Percentiles rank a stretch among this genome's conserved stretches.
Conservation (phyloP, 2,329 filamentous ascomycete species). For the Sporothrix variecibatus region DNA sequence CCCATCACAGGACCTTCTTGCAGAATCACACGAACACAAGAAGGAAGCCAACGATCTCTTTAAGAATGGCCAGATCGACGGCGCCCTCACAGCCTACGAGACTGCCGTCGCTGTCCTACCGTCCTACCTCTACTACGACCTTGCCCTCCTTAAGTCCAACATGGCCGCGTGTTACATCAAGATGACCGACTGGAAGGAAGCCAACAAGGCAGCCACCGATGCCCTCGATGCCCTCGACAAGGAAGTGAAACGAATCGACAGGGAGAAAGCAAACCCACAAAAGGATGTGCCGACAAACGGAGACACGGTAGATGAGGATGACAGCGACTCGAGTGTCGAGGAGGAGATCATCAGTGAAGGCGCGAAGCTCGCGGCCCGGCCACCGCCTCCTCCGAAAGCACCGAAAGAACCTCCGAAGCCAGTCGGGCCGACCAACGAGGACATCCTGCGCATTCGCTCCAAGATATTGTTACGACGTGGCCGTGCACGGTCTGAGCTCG, state of each 20-base stretch:
- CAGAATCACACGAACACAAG: conserved; percentile 73
- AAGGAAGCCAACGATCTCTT: conserved; percentile 79
- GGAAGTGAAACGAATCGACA: conserved; percentile 50
- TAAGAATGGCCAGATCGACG: conserved; percentile 66
- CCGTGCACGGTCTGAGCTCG: conserved; percentile 68
- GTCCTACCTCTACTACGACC: conserved; percentile 81
- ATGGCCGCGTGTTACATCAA: conserved; percentile 88
- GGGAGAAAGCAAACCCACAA: conserved; percentile 40
- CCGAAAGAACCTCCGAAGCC: conserved; percentile 13
- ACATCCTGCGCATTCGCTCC: conserved; percentile 74
- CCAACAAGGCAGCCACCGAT: conserved; percentile 70
- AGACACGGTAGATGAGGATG: conserved; percentile 56
- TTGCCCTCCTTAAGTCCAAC: conserved; percentile 85
- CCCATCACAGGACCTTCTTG: conserved; percentile 57
- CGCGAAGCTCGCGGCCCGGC: conserved; percentile 51
- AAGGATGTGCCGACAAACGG: conserved; percentile 49
- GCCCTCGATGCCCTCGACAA: conserved; percentile 73
- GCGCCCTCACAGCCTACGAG: conserved; percentile 81
- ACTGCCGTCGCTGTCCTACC: conserved; percentile 77
- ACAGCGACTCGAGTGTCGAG: conserved; percentile 48
- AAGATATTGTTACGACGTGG: conserved; percentile 83
- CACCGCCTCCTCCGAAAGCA: conserved; percentile 29
- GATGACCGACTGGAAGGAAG: conserved; percentile 80
- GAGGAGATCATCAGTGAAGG: conserved; percentile 63
- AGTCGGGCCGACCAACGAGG: conserved; percentile 45